Evolutionary conservation across 1,284 basidiomycete genomes (phyloP), one percentile per base, ranked within the genome.

Genomic region (Afroboletus lepidellus): DNA sequence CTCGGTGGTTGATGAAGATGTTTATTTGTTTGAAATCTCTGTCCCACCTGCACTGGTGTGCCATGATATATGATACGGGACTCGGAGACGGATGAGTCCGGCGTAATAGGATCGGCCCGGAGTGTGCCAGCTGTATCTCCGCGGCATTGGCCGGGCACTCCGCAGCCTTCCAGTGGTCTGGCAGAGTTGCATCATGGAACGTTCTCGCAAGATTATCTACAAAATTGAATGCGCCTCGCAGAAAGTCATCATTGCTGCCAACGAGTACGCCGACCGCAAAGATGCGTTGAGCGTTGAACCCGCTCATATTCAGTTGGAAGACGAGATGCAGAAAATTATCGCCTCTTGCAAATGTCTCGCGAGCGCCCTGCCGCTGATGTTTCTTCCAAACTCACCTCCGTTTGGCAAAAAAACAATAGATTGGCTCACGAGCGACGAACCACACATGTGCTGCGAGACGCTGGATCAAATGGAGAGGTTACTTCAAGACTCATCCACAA

Each of bases 221-320:
- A 48, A 30, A 6, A 39, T 55, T 3, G 21, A 25, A 12, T 34
- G 47, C 15, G 41, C 32, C 8, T 51, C 30, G 9, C 34, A 18
- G 2, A 16, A 1, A 16, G 36, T 55, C 4, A 13, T 44, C 25
- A 6, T 15, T 13, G 41, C 8, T 21, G 54, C 54, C n/a, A 41
- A 56, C 12, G 20, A 55, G 15, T 42, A 49, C 11, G 34, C 53
- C 2, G 29, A 55, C 16, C 53, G 29, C 8, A 2, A 39, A 12
- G 39, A 50, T 8, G n/a, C 15, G 15, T 7, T 23, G 16, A 7
- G 7, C 20, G 29, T 54, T 9, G 3, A 18, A 1, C 53, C 12
- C 11, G 32, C 16, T 27, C 53, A 54, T n/a, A 42, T 43, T 18
- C 53, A 50, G 24, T 9, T 54, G 29, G 53, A 55, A 30, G 39